A percentile compares a stretch with the other conserved stretches of the same genome.
Evolutionary conservation across 2,329 filamentous ascomycete species (phyloP).

Genomic region (Fonsecaea multimorphosa): DNA sequence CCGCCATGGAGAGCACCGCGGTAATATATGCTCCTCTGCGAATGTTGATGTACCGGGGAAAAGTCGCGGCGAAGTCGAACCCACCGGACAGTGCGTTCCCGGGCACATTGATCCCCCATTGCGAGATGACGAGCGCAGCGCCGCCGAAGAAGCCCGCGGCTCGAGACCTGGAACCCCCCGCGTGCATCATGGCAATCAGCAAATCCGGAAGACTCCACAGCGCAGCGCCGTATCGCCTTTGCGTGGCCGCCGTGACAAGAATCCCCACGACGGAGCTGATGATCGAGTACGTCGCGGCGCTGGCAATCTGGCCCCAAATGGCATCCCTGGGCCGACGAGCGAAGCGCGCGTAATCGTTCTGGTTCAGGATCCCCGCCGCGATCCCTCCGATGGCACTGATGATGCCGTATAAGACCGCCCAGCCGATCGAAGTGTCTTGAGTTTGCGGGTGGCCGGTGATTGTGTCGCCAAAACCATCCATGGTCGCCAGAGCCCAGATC

Average conservation of each 20-base stretch:
- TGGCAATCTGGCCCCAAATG: conserved; percentile 50
- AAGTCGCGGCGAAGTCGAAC: conserved; percentile 62
- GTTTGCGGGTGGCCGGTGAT: conserved; percentile 28
- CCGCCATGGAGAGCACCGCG: conserved; percentile 51
- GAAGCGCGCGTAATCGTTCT: conserved; percentile 55
- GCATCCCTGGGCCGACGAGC: conserved; percentile 49
- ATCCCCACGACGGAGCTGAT: conserved; percentile 50
- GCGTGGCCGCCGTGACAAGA: conserved; percentile 46
- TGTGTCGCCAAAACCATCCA: conserved; percentile 43
- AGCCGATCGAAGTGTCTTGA: conserved; percentile 30
- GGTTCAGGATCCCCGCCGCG: conserved; percentile 55
- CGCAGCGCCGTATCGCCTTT: conserved; percentile 45
- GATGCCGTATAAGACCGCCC: conserved; percentile 43
- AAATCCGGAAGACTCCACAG: conserved; percentile 53
- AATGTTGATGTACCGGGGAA: conserved; percentile 63
- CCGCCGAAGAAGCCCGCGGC: conserved; percentile 57
- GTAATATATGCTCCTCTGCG: conserved; percentile 60
- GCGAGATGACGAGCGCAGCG: conserved; percentile 52
- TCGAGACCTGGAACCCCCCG: conserved; percentile 46
- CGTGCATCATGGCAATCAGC: conserved; percentile 44
- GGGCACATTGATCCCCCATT: conserved; percentile 55
- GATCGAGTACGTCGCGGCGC: conserved; percentile 49
- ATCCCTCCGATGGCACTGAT: conserved; percentile 54
- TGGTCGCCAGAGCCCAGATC: conserved; percentile 47
- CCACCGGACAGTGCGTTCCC: conserved; percentile 59